These are phyloP conservation scores for Pseudoneurospora amorphoporcata DNA, from an alignment of 495 filamentous ascomycete genomes.

Conservation along the genomic window DNA sequence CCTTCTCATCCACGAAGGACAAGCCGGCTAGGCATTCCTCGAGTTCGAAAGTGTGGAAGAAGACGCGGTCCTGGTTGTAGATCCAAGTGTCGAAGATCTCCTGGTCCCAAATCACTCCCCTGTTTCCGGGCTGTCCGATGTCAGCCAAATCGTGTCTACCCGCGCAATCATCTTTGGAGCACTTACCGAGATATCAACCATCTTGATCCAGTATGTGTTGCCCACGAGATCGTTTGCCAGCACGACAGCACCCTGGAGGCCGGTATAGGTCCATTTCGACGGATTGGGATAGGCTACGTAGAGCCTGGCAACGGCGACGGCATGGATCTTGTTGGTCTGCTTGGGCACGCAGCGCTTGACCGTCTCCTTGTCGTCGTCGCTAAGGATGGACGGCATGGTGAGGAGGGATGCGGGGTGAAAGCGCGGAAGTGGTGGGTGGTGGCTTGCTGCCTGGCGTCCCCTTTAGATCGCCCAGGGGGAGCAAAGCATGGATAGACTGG, in stretches of 20 bases:
- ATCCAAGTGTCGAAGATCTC: conserved; percentile 90
- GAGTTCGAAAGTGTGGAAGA: conserved; percentile 95
- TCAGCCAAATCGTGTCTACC: conserved; percentile 7
- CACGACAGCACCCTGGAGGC: conserved; percentile 86
- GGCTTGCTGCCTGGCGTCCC: conserved; percentile 1
- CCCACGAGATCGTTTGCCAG: conserved; percentile 90
- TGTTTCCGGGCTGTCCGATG: conserved; percentile 52
- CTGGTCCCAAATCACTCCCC: conserved; percentile 96
- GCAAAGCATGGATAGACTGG: conserved; percentile 1
- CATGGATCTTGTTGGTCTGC: conserved; percentile 87
- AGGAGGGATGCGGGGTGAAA: conserved; percentile 2
- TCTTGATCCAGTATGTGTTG: conserved; percentile 91
- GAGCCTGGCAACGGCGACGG: conserved; percentile 84
- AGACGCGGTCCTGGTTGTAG: conserved; percentile 92
- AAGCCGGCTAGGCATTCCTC: conserved; percentile 83
- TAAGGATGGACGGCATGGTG: conserved; percentile 80
- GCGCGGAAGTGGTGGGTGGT: not conserved
- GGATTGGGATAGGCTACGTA: conserved; percentile 86
- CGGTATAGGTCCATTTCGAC: conserved; percentile 86
- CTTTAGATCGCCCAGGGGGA: not conserved
- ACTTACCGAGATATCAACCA: conserved; percentile 91
- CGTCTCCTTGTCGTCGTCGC: conserved; percentile 82
- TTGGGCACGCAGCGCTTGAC: conserved; percentile 89
- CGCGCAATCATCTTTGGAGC: not conserved
- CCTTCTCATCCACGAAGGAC: conserved; percentile 92